Evolutionary conservation across 345 rosid species (phyloP), one percentile per base, ranked within the genome.

Genomic region (Ceriops zippeliana): DNA sequence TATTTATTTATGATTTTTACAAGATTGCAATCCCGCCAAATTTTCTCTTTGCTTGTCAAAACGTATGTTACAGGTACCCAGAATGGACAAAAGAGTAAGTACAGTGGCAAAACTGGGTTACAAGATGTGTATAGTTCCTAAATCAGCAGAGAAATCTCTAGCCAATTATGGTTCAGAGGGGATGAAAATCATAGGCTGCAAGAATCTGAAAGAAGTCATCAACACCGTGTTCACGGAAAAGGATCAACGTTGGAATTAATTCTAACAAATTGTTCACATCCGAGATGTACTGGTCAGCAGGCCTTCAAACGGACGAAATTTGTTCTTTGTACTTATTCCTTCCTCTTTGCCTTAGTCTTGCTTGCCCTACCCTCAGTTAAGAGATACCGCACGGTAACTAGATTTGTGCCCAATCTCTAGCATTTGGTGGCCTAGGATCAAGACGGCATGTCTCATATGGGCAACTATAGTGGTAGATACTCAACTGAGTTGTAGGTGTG

Each of bases 61-160:
- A 53, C 20, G 16, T 11, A 42, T 59, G 19, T 31, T 60, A 26
- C 51, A 90, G 98, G 98, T 90, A 20, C 82, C 92, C 1, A 78
- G 91, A 73, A 90, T 93, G 82, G 97, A 93, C 72, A 85, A 90
- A 74, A 85, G 98, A 74, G 84, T 87, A 7, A 67, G 75, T 63
- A 90, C 95, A 0, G 78, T 87, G 22, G 96, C 92, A 46, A 84
- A 89, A 79, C 83, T 93, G 32, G 97, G 98, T 22, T 93, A 89
- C 59, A 80, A 75, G 62, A 84, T 75, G 79, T 90, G 98, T 53
- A 76, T 93, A 20, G 87, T 93, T 57, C 97, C 98, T 1, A 73
- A 79, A 71, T 80, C 92, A 21, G 85, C 82, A 31, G 86, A 73
- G 79, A 84, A 78, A 61, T 77, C 78, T 52, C 72, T 89, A 2